Evolutionary conservation across 1,139 yeast species (phyloP).

Genomic region (Diutina siamensis): DNA sequence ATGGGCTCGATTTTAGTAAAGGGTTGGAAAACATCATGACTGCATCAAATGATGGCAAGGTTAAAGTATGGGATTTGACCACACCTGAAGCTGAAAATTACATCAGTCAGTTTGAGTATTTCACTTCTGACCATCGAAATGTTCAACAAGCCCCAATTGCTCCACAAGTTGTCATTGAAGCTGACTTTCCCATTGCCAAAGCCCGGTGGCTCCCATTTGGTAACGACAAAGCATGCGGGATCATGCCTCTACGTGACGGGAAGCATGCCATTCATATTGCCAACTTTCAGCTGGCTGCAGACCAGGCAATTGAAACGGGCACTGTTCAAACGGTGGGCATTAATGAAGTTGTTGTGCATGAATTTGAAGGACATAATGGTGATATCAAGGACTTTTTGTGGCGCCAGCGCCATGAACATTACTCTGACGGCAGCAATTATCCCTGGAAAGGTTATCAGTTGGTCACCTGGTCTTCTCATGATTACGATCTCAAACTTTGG

Average conservation of each 20-base stretch:
- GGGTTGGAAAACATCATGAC: slow-evolving; percentile 53
- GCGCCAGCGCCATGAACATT: slow-evolving; percentile 46
- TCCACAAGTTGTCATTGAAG: slow-evolving; percentile 51
- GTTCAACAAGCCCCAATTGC: neutral
- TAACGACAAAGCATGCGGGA: slow-evolving; percentile 58
- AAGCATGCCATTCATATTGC: slow-evolving; percentile 60
- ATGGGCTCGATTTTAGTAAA: slow-evolving; percentile 75
- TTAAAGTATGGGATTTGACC: slow-evolving; percentile 73
- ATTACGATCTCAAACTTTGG: slow-evolving; percentile 78
- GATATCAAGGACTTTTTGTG: slow-evolving; percentile 82
- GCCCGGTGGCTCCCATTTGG: slow-evolving; percentile 90
- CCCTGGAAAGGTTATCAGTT: slow-evolving; percentile 78
- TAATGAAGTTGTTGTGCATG: slow-evolving; percentile 34
- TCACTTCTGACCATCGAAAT: neutral
- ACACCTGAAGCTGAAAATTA: slow-evolving; percentile 11
- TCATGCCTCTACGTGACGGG: slow-evolving; percentile 89
- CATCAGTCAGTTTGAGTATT: neutral
- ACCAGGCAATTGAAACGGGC: slow-evolving; percentile 18
- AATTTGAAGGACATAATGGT: slow-evolving; percentile 73
- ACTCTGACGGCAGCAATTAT: slow-evolving; percentile 26
- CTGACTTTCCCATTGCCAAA: slow-evolving; percentile 80
- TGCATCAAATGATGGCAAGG: slow-evolving; percentile 75
- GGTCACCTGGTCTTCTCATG: slow-evolving; percentile 85
- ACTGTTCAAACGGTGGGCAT: slow-evolving; percentile 19
- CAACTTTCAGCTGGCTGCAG: slow-evolving; percentile 40